Evolutionary conservation across 2,329 filamentous ascomycete species (phyloP).

Genomic region (Nigrospora osmanthi): DNA sequence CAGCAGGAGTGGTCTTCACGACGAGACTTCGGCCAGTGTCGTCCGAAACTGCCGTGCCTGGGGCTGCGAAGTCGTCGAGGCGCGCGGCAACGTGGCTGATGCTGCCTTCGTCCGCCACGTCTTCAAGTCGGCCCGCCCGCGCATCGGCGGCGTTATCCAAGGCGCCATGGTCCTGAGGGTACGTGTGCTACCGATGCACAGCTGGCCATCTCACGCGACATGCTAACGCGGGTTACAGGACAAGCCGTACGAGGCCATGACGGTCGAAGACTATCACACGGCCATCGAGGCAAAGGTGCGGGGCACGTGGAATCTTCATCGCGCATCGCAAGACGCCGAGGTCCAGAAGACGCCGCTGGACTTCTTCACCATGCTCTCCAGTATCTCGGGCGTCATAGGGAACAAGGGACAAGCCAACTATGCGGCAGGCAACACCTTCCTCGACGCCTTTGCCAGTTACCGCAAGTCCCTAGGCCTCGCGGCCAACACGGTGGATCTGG

Average conservation of each 20-base stretch:
- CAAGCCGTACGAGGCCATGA: slow-evolving; percentile 26
- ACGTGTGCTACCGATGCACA: too few species aligned
- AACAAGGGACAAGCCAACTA: slow-evolving; percentile 19
- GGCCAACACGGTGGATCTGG: slow-evolving; percentile 3
- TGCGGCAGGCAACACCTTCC: slow-evolving; percentile 19
- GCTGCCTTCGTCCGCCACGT: slow-evolving; percentile 16
- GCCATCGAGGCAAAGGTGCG: slow-evolving; percentile 29
- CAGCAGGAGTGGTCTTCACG: slow-evolving; percentile 15
- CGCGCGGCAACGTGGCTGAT: slow-evolving; percentile 20
- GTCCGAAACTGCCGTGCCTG: slow-evolving; percentile 12
- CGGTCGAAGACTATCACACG: slow-evolving; percentile 24
- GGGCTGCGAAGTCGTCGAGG: slow-evolving; percentile 13
- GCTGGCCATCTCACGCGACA: too few species aligned
- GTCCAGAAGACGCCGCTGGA: slow-evolving; percentile 11
- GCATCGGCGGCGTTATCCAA: slow-evolving; percentile 31
- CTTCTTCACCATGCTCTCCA: slow-evolving; percentile 21
- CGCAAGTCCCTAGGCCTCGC: slow-evolving; percentile 3
- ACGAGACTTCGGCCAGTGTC: slow-evolving; percentile 8
- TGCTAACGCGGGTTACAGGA: too few species aligned
- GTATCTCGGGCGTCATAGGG: slow-evolving; percentile 12
- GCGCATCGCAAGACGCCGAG: slow-evolving; percentile 2
- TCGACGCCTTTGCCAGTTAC: slow-evolving; percentile 13
- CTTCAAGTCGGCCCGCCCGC: slow-evolving; percentile 9
- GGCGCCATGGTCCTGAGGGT: slow-evolving; percentile 27
- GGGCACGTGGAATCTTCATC: slow-evolving; percentile 35